Evolutionary conservation across 495 filamentous ascomycete species (phyloP).

Genomic region (Cercophora samala): DNA sequence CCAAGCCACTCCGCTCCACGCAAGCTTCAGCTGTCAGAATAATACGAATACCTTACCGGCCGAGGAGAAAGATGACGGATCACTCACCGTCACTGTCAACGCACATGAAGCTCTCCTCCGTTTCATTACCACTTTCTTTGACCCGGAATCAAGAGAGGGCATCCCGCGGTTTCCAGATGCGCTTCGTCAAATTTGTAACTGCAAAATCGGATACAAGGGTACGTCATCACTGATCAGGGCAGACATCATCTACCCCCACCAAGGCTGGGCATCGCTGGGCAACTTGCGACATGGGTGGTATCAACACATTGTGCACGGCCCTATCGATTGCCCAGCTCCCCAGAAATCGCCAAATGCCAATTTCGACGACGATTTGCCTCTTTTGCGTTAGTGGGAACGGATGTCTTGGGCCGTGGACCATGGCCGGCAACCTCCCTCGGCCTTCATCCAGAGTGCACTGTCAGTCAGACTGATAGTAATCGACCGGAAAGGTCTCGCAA

Average conservation of each 20-base stretch:
- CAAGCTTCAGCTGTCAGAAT: constrained; percentile 12
- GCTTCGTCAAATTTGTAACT: background rate
- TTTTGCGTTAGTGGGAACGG: background rate
- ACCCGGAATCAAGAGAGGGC: background rate
- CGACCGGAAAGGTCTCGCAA: background rate
- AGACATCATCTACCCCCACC: constrained; percentile 3
- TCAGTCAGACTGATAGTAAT: background rate
- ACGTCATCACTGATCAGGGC: background rate
- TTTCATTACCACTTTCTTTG: background rate
- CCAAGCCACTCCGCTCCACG: constrained; percentile 4
- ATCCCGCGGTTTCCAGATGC: background rate
- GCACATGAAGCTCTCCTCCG: background rate
- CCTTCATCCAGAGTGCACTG: background rate
- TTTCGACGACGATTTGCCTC: constrained; percentile 6
- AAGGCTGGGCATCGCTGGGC: constrained; percentile 1
- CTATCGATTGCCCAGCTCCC: background rate
- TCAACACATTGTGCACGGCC: background rate
- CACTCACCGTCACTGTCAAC: constrained; percentile 1
- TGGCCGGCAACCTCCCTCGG: background rate
- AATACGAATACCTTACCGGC: background rate
- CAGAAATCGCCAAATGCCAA: background rate
- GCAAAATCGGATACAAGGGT: background rate
- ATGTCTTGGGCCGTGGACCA: background rate
- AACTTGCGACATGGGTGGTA: background rate
- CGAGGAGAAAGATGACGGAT: background rate